A percentile compares a stretch with the other conserved stretches of the same genome.
Evolutionary conservation across 805 yeast genomes (phyloP).

Genomic region (Saccharomycopsis selenospora): DNA sequence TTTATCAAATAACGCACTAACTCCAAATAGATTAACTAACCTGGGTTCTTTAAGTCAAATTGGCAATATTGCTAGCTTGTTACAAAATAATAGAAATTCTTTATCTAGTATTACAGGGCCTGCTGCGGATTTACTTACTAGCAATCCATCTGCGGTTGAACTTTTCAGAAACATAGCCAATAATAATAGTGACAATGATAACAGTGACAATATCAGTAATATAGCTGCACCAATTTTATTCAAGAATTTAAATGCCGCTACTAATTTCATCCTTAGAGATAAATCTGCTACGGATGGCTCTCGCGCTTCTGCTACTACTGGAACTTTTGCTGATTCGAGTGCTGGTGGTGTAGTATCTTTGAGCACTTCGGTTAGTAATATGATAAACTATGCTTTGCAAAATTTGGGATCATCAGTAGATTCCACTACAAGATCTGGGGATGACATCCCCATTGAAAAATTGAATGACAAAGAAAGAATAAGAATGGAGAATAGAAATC

Average conservation of each 20-base stretch:
- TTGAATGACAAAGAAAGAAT: slow-evolving; percentile 43
- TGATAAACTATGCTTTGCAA: neutral
- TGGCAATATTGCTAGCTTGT: neutral
- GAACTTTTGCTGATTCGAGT: too few relatives aligned
- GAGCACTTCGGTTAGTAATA: neutral
- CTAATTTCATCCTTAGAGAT: neutral
- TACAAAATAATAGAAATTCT: neutral
- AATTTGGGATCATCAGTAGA: too few relatives aligned
- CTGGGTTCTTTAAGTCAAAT: neutral
- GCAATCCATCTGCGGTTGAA: neutral
- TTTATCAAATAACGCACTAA: neutral
- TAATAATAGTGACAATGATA: neutral
- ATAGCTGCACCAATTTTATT: neutral
- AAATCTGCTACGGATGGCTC: neutral
- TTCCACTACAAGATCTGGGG: slow-evolving; percentile 25
- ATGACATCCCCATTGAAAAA: neutral
- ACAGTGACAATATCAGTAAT: neutral
- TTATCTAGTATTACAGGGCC: neutral
- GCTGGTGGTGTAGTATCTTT: too few relatives aligned
- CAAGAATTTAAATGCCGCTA: neutral
- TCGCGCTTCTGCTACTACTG: too few relatives aligned
- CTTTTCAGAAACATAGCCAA: neutral
- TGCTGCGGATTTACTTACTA: neutral
- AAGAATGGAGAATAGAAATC: slow-evolving; percentile 60
- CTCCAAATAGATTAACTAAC: neutral